These are phyloP conservation scores for Neotropicomus parvogracilis DNA, from an alignment of 1,284 basidiomycete species.

Conservation along the genomic window DNA sequence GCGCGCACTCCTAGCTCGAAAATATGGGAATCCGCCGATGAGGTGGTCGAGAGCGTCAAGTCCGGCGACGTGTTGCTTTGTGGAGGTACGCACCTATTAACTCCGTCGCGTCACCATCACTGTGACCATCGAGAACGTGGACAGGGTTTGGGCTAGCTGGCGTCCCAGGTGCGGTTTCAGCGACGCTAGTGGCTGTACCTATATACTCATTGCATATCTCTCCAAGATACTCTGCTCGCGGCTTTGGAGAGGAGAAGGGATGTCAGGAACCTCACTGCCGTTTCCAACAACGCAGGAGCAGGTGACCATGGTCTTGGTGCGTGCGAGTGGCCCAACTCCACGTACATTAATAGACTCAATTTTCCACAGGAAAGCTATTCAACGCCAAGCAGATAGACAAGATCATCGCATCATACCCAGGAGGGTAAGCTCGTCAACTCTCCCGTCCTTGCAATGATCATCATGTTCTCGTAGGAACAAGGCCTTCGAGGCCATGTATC, in stretches of 20 bases:
- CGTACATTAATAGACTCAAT: slow-evolving; percentile 4
- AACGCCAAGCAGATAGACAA: slow-evolving; percentile 77
- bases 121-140: slow-evolving; percentile 6
- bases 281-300: slow-evolving; percentile 89
- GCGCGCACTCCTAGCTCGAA: slow-evolving; percentile 51
- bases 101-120: background rate
- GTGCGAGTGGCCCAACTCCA: slow-evolving; percentile 20
- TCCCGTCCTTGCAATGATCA: background rate
- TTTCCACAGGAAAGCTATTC: slow-evolving; percentile 65
- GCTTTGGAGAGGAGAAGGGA: slow-evolving; percentile 75
- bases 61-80: slow-evolving; percentile 75
- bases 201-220: background rate
- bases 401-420: slow-evolving; percentile 87
- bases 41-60: slow-evolving; percentile 80
- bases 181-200: background rate
- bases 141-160: slow-evolving; percentile 78
- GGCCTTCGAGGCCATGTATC: slow-evolving; percentile 73
- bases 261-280: slow-evolving; percentile 71
- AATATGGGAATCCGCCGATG: slow-evolving; percentile 75
- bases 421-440: slow-evolving; percentile 51
- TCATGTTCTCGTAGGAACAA: slow-evolving; percentile 55
- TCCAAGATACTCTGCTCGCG: slow-evolving; percentile 78
- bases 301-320: slow-evolving; percentile 76
- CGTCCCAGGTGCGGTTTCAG: slow-evolving; percentile 53
- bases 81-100: slow-evolving; percentile 61